Evolutionary conservation across 345 rosid genomes (phyloP).

Genomic region (Melaleuca alternifolia): DNA sequence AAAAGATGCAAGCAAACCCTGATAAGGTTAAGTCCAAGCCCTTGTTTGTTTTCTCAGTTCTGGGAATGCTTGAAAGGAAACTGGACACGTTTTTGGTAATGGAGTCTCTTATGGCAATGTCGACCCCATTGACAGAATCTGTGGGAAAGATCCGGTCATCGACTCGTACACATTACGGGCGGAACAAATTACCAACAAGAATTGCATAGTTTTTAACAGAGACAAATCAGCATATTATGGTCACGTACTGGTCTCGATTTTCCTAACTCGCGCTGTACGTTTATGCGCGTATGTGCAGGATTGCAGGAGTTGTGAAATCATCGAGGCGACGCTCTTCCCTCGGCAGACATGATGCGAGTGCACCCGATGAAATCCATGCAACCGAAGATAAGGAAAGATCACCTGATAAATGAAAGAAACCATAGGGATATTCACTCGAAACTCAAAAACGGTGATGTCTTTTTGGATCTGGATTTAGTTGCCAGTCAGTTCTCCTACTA

Average conservation of each 20-base stretch:
- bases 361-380: neutral
- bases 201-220: neutral
- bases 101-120: neutral
- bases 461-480: neutral
- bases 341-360: neutral
- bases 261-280: neutral
- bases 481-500: neutral
- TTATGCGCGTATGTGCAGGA: neutral
- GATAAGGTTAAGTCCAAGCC: neutral
- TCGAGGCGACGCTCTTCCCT: neutral
- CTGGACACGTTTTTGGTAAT: neutral
- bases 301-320: neutral
- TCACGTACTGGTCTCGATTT: neutral
- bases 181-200: neutral
- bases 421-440: neutral
- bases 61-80: neutral
- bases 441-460: neutral
- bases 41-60: neutral
- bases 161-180: neutral
- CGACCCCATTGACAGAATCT: neutral
- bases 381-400: neutral
- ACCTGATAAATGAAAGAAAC: neutral
- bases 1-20: neutral
- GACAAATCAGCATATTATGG: neutral
- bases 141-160: neutral